Conservation (phyloP, 441 rosid genomes). For the Oxalis stricta region DNA sequence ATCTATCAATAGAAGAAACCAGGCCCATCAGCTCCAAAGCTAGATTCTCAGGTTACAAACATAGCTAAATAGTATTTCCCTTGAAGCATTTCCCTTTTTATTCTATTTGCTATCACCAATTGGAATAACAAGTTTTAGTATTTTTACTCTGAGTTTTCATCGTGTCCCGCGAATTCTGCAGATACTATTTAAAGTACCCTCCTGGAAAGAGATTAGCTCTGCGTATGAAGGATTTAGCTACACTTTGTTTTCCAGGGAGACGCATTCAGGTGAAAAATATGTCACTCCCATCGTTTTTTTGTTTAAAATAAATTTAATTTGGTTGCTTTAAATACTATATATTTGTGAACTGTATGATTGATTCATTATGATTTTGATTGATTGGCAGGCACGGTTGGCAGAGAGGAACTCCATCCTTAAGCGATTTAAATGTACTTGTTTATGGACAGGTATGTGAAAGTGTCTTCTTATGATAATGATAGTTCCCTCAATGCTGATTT, state of each 20-base stretch:
- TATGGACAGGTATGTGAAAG: slow-evolving; percentile 72
- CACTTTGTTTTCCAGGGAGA: slow-evolving; percentile 93
- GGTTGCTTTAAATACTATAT: too few species aligned
- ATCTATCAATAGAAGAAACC: too few species aligned
- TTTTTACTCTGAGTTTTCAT: neutral
- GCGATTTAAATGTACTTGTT: slow-evolving; percentile 87
- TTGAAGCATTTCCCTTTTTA: too few species aligned
- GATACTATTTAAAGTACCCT: slow-evolving; percentile 84
- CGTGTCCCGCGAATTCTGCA: slow-evolving; percentile 16
- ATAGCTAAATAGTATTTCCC: too few species aligned
- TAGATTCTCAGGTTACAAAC: slow-evolving; percentile 81
- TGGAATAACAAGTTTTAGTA: neutral
- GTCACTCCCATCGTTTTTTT: slow-evolving; percentile 2
- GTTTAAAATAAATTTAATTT: too few species aligned
- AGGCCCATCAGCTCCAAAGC: slow-evolving; percentile 51
- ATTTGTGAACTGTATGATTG: neutral
- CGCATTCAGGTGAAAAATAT: slow-evolving; percentile 81
- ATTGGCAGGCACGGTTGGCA: slow-evolving; percentile 63
- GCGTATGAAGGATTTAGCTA: slow-evolving; percentile 73
- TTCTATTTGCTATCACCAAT: neutral
- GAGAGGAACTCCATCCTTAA: slow-evolving; percentile 91
- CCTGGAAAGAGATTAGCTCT: slow-evolving; percentile 73
- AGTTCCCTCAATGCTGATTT: neutral
- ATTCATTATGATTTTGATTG: neutral
- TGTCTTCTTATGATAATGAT: neutral